Evolutionary conservation across 2,329 filamentous ascomycete genomes (phyloP).

Genomic region (Neonectria neomacrospora): DNA sequence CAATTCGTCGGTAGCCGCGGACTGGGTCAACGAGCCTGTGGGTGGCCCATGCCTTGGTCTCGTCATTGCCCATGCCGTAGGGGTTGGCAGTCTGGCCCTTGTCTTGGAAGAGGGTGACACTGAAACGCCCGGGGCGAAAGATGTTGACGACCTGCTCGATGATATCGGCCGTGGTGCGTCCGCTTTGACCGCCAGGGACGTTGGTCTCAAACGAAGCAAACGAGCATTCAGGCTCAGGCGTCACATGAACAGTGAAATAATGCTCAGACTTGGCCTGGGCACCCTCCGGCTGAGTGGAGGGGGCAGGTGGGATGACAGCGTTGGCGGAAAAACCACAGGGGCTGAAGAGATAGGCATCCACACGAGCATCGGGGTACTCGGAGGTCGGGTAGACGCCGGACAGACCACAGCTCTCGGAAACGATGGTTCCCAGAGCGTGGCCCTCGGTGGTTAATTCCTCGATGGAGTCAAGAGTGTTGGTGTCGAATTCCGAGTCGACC

Average conservation of each 20-base stretch:
- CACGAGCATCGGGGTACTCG: slow-evolving; percentile 90
- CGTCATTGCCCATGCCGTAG: slow-evolving; percentile 55
- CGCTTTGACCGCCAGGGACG: slow-evolving; percentile 87
- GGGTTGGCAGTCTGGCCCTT: slow-evolving; percentile 67
- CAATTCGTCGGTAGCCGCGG: slow-evolving; percentile 86
- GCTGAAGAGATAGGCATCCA: slow-evolving; percentile 96
- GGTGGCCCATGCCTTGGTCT: slow-evolving; percentile 50
- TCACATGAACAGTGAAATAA: slow-evolving; percentile 99
- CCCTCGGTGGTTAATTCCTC: slow-evolving; percentile 90
- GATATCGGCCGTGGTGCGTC: slow-evolving; percentile 88
- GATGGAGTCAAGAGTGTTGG: slow-evolving; percentile 65
- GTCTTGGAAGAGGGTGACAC: slow-evolving; percentile 94
- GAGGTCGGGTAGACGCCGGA: slow-evolving; percentile 87
- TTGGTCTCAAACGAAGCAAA: slow-evolving; percentile 99
- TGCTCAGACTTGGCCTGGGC: slow-evolving; percentile 69
- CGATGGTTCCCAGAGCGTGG: slow-evolving; percentile 90
- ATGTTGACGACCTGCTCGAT: slow-evolving; percentile 95
- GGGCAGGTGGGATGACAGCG: slow-evolving; percentile 86
- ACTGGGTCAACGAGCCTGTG: slow-evolving; percentile 78
- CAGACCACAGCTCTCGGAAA: slow-evolving; percentile 89
- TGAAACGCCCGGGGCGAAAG: slow-evolving; percentile 98
- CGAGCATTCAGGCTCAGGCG: slow-evolving; percentile 94
- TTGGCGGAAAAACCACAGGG: slow-evolving; percentile 98
- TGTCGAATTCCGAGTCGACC: slow-evolving; percentile 64
- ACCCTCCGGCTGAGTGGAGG: slow-evolving; percentile 54